A percentile compares a stretch with the other conserved stretches of the same genome.
These are phyloP conservation scores for Erythrophleum ivorense DNA, from an alignment of 331 rosid species.

Conservation along the genomic window DNA sequence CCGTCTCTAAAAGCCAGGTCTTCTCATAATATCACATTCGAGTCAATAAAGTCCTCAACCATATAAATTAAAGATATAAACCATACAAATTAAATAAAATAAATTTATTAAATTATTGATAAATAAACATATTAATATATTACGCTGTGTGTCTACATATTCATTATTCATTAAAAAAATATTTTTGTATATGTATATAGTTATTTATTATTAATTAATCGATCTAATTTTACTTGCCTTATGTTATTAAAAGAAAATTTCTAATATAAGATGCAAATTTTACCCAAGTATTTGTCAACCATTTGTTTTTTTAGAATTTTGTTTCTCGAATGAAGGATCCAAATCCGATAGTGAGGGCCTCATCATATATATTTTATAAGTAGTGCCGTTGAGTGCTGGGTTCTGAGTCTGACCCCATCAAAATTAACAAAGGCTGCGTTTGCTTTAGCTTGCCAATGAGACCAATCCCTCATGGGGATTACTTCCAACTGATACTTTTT, in stretches of 20 bases:
- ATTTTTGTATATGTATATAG: background rate
- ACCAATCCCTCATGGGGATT: background rate
- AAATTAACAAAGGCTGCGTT: background rate
- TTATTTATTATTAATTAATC: background rate
- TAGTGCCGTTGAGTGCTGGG: background rate
- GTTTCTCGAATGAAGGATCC: too few species aligned
- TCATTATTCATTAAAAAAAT: too few species aligned
- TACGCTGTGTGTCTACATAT: too few species aligned
- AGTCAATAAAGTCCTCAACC: background rate
- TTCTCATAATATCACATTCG: background rate
- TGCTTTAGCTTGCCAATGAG: background rate
- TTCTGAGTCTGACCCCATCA: background rate
- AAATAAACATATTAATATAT: too few species aligned
- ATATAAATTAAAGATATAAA: background rate
- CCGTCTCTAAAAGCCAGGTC: background rate
- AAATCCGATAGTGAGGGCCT: constrained; percentile 11
- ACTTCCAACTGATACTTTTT: background rate
- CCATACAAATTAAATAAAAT: background rate
- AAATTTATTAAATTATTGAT: too few species aligned
- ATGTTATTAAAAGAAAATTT: background rate
- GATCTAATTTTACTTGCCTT: background rate
- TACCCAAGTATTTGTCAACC: background rate
- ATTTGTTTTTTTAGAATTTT: background rate
- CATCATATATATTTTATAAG: too few species aligned
- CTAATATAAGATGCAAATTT: background rate